Evolutionary conservation across 2,329 filamentous ascomycete genomes (phyloP), one percentile per base, ranked within the genome.

Genomic region (Epicoccum nigrum): DNA sequence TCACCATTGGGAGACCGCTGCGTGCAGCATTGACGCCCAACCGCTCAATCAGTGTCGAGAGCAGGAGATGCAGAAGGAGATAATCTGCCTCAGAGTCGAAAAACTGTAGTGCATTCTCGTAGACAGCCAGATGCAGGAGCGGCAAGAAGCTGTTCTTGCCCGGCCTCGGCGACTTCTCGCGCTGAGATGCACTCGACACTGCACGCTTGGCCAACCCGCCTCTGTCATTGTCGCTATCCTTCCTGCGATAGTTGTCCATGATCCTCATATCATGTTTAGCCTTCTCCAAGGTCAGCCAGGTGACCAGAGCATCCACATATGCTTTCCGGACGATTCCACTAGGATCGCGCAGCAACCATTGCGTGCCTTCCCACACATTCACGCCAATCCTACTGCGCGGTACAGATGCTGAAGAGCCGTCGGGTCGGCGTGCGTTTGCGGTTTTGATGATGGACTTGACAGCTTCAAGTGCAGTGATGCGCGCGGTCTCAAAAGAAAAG

Each of bases 351-450:
- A 97, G 77, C 35, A 97, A 83, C 90, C 91, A 96, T 55, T 97
- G 91, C 0, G 92, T 96, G n/a, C 90, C 91, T 72, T 97, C 92
- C 94, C 94, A 99, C 0, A 92, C 88, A 46, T 89, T 83, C 7
- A 96, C 81, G 0, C 89, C 86, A 1, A 95, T 89, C 32, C 81
- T 84, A 69, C 88, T 90, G 56, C 92, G 83, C 5, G 86, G 84
- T 43, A 94, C 82, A 23, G 83, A 83, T 20, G 73, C 76, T 4
- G 67, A 58, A 4, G 67, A 70, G 9, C 71, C 70, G 25, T 74
- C 72, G 7, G 64, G 43, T 79, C 81, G 68, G 28, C 64, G 64
- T 1, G 60, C 59, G 65, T 95, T 96, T 3, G 93, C 92, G 17
- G 95, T 88, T 16, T 87, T 76, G 16, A 99, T 78, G 48, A 97